phyloP scores from a whole-genome alignment of 345 rosid genomes.

The Brassica rapa region DNA sequence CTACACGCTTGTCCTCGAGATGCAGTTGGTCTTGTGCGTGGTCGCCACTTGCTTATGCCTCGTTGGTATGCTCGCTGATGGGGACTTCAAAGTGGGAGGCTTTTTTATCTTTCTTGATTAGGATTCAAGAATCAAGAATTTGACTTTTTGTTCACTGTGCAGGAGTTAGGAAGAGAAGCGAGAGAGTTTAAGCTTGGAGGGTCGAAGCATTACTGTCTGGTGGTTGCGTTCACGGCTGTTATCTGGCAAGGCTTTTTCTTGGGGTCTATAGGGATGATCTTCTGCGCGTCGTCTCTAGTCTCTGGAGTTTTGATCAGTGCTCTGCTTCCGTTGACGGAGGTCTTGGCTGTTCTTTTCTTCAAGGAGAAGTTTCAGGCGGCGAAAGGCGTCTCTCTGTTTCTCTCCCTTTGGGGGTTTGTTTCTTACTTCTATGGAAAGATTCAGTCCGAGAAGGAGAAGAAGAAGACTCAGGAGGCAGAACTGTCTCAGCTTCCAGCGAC shows the following conservation, averaged over 20 bases:
- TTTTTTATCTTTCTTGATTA: background rate
- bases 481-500: constrained; percentile 33
- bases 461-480: constrained; percentile 8
- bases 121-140: background rate
- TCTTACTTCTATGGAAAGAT: constrained; percentile 75
- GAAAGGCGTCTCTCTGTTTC: constrained; percentile 64
- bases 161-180: constrained; percentile 66
- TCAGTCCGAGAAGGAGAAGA: constrained; percentile 6
- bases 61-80: background rate
- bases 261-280: constrained; percentile 56
- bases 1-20: background rate
- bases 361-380: constrained; percentile 61
- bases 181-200: constrained; percentile 52
- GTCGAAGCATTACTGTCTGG: constrained; percentile 44
- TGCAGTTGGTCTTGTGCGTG: background rate
- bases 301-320: constrained; percentile 51
- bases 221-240: constrained; percentile 45
- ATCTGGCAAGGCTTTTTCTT: constrained; percentile 55
- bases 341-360: constrained; percentile 62
- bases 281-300: constrained; percentile 54
- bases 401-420: constrained; percentile 68
- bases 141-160: background rate
- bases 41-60: background rate
- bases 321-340: constrained; percentile 57
- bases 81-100: background rate